Evolutionary conservation across 768 basidiomycete species (phyloP), one percentile per base, ranked within the genome.

Genomic region (Lentinula edodes): DNA sequence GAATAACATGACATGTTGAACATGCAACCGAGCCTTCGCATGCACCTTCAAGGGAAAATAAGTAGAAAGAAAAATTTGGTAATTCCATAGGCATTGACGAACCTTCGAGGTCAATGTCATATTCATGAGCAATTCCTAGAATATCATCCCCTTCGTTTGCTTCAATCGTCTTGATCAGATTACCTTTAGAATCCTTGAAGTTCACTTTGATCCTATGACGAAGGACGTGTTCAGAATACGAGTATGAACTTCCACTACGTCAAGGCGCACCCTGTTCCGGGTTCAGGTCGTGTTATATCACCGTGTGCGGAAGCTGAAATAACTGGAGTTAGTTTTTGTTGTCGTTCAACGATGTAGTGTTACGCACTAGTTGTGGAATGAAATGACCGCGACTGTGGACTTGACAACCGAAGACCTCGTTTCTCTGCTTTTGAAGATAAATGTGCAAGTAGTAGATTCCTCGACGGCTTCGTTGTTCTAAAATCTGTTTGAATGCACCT

Each of bases 1-100:
- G 80, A 61, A 99, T 93, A 60, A 98, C 85, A 72, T 99, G 96
- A 72, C 96, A 99, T 20, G 96, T 99, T 13, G 96, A 98, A 71
- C 96, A 99, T 15, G 96, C 96, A 52, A 97, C 84, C 1, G 94
- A 96, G 43, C 93, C 91, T 77, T 98, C 96, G 73, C 97, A 99
- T 32, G 96, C 96, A 61, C 95, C 95, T 97, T 67, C 23, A 60
- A 35, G 61, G 15, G 23, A 53, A 13, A 54, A 39, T 57, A 50
- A 42, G 41, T 52, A 61, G 12, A n/a, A 28, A 9, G 35, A 50
- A 15, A 36, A 32, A 50, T 32, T 42, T 42, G 61, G 41, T 45
- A 50, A 43, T 54, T 48, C 23, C 16, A n/a, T 43, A 32, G n/a
- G 16, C 38, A 42, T 57, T 39, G 38, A 71, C 81, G 63, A 65